phyloP scores from a whole-genome alignment of 108 stramenopile species.

The Skeletonema marinoi region DNA sequence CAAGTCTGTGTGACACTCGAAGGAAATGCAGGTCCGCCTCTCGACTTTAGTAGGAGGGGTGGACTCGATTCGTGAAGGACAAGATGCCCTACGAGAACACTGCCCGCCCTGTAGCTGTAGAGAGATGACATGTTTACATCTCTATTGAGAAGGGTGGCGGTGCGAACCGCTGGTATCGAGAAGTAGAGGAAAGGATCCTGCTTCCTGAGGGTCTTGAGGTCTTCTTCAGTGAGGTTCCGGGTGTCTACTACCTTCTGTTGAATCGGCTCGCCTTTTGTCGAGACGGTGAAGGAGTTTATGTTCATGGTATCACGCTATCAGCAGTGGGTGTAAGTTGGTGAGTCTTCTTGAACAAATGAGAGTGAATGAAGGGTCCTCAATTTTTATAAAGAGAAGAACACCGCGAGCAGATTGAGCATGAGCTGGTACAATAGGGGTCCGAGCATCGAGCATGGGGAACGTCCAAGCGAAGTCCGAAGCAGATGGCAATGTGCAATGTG shows the following conservation, averaged over 20 bases:
- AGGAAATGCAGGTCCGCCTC: neutral
- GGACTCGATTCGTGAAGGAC: neutral
- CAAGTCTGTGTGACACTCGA: neutral
- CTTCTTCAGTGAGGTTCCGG: neutral
- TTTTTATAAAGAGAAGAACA: too few species aligned
- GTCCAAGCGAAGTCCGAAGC: too few species aligned
- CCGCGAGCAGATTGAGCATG: too few species aligned
- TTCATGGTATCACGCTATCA: too few species aligned
- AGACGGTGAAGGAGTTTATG: neutral
- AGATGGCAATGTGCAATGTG: too few species aligned
- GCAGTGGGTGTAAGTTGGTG: too few species aligned
- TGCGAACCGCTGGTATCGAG: neutral
- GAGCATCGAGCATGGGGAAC: too few species aligned
- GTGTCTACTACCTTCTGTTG: neutral
- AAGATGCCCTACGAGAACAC: neutral
- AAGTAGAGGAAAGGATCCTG: neutral
- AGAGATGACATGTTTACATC: too few species aligned
- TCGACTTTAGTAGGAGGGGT: neutral
- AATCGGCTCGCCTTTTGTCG: neutral
- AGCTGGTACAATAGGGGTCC: too few species aligned
- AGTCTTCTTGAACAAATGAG: too few species aligned
- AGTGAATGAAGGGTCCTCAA: too few species aligned
- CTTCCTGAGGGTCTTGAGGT: conserved; percentile 2
- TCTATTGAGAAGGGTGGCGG: neutral
- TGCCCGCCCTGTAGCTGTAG: too few species aligned